These are phyloP conservation scores for Pythium myriotylum DNA, from an alignment of 352 stramenopile species.

Conservation along the genomic window DNA sequence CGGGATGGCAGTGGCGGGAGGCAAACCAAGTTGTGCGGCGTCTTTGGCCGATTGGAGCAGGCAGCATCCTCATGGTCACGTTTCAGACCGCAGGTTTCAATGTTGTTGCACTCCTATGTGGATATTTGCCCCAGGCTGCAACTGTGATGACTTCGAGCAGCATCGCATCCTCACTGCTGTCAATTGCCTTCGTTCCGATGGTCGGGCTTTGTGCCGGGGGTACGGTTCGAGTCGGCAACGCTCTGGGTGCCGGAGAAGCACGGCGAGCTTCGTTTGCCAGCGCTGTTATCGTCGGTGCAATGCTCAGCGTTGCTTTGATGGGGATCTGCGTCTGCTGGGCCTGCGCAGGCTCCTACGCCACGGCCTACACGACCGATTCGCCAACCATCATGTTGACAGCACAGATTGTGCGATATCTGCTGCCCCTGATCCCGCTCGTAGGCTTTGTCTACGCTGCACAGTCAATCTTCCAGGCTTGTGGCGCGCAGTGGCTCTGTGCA, in stretches of 20 bases:
- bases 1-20: constrained; percentile 46
- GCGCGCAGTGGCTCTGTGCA: constrained; percentile 50
- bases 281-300: constrained; percentile 17
- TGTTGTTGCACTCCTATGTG: constrained; percentile 45
- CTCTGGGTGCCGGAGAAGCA: constrained; percentile 50
- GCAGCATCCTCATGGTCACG: constrained; percentile 55
- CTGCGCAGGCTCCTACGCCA: constrained; percentile 40
- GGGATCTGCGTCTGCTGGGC: constrained; percentile 34
- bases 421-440: constrained; percentile 46
- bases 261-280: constrained; percentile 45
- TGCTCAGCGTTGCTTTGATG: constrained; percentile 33
- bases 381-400: constrained; percentile 33
- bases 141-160: constrained; percentile 54
- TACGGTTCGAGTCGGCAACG: constrained; percentile 64
- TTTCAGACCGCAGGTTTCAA: constrained; percentile 55
- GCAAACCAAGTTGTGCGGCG: constrained; percentile 36
- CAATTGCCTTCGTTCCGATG: constrained; percentile 58
- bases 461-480: constrained; percentile 52
- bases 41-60: constrained; percentile 40
- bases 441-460: constrained; percentile 45
- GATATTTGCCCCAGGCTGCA: constrained; percentile 44
- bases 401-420: constrained; percentile 40
- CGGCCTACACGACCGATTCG: constrained; percentile 42
- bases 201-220: constrained; percentile 52
- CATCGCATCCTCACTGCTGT: constrained; percentile 50